Conservation (phyloP, 805 yeast species). For the Saturnispora dispora region DNA sequence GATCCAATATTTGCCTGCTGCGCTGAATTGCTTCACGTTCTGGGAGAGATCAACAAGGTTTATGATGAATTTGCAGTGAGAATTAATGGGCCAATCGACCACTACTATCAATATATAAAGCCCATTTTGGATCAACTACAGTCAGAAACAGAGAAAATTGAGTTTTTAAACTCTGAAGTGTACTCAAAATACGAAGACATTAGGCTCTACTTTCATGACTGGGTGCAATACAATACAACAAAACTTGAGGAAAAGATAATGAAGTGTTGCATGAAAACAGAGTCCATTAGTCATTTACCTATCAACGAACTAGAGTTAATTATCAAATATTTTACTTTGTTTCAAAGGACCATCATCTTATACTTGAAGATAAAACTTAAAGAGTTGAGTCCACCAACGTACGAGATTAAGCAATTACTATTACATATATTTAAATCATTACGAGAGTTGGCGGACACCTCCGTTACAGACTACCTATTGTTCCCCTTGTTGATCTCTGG, state of each 20-base stretch:
- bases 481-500: conserved; percentile 21
- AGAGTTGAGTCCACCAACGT: conserved; percentile 16
- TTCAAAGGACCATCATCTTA: conserved; percentile 15
- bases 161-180: conserved; percentile 8
- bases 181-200: conserved; percentile 15
- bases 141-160: conserved; percentile 8
- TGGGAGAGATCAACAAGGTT: conserved; percentile 15
- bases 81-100: conserved; percentile 7
- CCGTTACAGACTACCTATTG: conserved; percentile 13
- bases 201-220: conserved; percentile 18
- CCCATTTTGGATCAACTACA: conserved; percentile 4
- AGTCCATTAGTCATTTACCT: conserved; percentile 1
- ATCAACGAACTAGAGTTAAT: conserved; percentile 6
- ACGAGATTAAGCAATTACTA: conserved; percentile 17
- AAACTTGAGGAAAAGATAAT: conserved; percentile 11
- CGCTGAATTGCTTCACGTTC: conserved; percentile 13
- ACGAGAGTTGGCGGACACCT: conserved; percentile 10
- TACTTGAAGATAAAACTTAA: conserved; percentile 17
- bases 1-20: conserved; percentile 18
- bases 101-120: conserved; percentile 1
- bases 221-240: conserved; percentile 16
- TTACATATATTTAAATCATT: conserved; percentile 16
- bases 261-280: conserved; percentile 11
- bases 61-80: conserved; percentile 11
- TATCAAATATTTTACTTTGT: conserved; percentile 16